Evolutionary conservation across 2,329 filamentous ascomycete genomes (phyloP).

Genomic region (Aspergillus quadricinctus): DNA sequence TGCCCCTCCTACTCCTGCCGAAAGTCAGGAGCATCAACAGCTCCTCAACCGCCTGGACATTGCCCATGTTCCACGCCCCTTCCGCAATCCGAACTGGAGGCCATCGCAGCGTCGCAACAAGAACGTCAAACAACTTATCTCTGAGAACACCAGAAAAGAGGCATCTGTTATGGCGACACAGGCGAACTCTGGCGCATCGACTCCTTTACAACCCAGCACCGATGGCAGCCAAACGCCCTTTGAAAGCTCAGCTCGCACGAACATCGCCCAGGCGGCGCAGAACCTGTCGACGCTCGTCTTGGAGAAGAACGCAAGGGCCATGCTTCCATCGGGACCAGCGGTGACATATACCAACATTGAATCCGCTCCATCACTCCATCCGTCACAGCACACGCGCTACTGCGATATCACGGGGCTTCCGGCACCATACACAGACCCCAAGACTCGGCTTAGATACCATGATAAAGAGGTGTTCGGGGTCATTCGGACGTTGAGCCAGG

Average conservation of each 20-base stretch:
- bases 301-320: conserved; percentile 63
- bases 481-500: conserved; percentile 74
- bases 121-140: conserved; percentile 94
- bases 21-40: conserved; percentile 76
- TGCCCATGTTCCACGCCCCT: conserved; percentile 77
- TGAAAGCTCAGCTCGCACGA: conserved; percentile 44
- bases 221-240: conserved; percentile 46
- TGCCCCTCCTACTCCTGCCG: conserved; percentile 60
- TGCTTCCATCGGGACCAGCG: conserved; percentile 56
- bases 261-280: conserved; percentile 83
- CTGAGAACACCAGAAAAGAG: conserved; percentile 82
- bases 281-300: conserved; percentile 83
- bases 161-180: conserved; percentile 82
- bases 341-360: conserved; percentile 97
- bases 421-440: conserved; percentile 90
- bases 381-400: conserved; percentile 77
- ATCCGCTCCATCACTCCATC: conserved; percentile 77
- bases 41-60: conserved; percentile 92
- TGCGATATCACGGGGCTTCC: conserved; percentile 93
- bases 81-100: conserved; percentile 86
- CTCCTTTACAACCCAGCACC: conserved; percentile 51
- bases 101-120: conserved; percentile 96
- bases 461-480: conserved; percentile 86
- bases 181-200: conserved; percentile 74
- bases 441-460: conserved; percentile 88